phyloP scores from a whole-genome alignment of 306 rosid genomes.

The Abrus pulchellus region DNA sequence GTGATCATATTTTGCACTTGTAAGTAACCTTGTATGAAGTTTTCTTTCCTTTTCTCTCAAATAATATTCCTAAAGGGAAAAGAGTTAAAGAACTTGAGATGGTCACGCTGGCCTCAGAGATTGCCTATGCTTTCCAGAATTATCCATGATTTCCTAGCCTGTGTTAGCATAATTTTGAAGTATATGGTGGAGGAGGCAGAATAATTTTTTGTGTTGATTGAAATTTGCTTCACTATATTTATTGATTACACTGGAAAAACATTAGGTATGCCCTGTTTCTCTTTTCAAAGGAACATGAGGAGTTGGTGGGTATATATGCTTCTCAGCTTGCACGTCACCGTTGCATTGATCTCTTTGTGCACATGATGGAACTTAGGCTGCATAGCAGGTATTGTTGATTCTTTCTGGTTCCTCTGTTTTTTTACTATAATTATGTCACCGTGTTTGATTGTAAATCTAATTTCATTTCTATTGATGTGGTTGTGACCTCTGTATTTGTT shows the following conservation, averaged over 20 bases:
- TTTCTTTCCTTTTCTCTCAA: background rate
- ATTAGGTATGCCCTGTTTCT: conserved; percentile 96
- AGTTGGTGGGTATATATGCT: conserved; percentile 94
- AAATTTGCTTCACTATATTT: conserved; percentile 23
- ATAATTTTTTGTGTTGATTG: conserved; percentile 33
- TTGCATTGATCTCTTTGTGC: conserved; percentile 91
- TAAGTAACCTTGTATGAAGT: conserved; percentile 61
- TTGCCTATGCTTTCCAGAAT: conserved; percentile 39
- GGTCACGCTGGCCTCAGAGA: conserved; percentile 28
- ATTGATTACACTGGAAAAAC: conserved; percentile 40
- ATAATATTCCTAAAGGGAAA: conserved; percentile 30
- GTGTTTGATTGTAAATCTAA: conserved; percentile 19
- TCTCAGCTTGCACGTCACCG: conserved; percentile 95
- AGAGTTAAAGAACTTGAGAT: conserved; percentile 22
- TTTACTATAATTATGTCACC: conserved; percentile 2
- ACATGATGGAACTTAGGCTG: conserved; percentile 98
- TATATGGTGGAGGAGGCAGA: conserved; percentile 33
- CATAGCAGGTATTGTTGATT: conserved; percentile 77
- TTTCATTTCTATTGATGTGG: conserved; percentile 30
- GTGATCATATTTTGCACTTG: conserved; percentile 96
- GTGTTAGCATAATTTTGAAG: conserved; percentile 21
- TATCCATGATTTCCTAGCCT: conserved; percentile 31
- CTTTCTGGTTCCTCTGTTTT: conserved; percentile 8
- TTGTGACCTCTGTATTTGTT: conserved; percentile 30
- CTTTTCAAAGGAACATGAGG: conserved; percentile 95